Evolutionary conservation across 768 basidiomycete species (phyloP).

Genomic region (Leccinum barrowsii): DNA sequence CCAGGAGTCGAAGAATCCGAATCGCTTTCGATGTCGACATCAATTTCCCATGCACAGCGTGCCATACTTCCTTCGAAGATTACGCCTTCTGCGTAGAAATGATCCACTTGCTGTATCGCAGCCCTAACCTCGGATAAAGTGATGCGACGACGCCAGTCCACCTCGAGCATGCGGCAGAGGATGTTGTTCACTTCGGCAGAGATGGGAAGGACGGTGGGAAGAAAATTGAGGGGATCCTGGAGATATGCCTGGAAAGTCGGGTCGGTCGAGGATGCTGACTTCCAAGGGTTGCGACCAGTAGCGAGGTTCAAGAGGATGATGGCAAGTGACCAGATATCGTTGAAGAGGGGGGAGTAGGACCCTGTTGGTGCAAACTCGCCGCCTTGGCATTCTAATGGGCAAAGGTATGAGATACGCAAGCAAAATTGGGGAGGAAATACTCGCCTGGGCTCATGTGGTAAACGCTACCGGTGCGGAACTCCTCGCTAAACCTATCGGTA

Average conservation of each 20-base stretch:
- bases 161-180: conserved; percentile 67
- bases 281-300: conserved; percentile 96
- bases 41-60: conserved; percentile 73
- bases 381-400: conserved; percentile 74
- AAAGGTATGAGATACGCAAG: conserved; percentile 22
- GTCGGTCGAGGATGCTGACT: conserved; percentile 77
- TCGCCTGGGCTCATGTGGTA: conserved; percentile 96
- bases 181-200: conserved; percentile 70
- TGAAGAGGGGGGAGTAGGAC: conserved; percentile 80
- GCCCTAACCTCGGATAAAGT: conserved; percentile 48
- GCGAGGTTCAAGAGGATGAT: conserved; percentile 95
- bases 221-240: conserved; percentile 70
- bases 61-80: conserved; percentile 82
- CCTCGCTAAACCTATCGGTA: conserved; percentile 76
- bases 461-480: conserved; percentile 95
- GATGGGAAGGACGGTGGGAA: conserved; percentile 82
- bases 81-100: conserved; percentile 71
- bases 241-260: conserved; percentile 89
- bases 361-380: conserved; percentile 59
- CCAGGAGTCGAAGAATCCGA: conserved; percentile 53
- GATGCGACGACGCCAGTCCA: conserved; percentile 59
- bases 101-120: conserved; percentile 52
- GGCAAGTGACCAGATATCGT: conserved; percentile 96
- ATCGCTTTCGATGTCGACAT: conserved; percentile 61
- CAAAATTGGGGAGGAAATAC: conserved; percentile 20